Conservation (phyloP, 257 asterid genomes). For the Coffea canephora region DNA sequence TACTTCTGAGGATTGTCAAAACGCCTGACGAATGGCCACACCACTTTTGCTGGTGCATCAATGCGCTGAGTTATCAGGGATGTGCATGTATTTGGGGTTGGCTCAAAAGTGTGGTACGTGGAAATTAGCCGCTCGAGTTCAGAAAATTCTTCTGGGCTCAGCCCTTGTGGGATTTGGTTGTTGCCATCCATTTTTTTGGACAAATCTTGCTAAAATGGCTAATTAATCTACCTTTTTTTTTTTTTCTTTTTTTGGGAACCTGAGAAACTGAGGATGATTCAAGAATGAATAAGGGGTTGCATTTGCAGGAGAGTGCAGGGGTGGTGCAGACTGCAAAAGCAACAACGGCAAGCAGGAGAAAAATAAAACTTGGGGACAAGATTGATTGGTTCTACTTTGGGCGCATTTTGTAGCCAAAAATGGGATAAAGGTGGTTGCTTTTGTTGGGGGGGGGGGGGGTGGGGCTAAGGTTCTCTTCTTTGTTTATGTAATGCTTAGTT, state of each 20-base stretch:
- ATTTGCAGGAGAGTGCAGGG: not conserved
- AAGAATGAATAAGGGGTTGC: not conserved
- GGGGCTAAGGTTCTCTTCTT: conserved; percentile 4
- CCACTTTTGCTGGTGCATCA: conserved; percentile 63
- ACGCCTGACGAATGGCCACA: conserved; percentile 78
- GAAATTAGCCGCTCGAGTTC: conserved; percentile 46
- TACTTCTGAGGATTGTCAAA: conserved; percentile 84
- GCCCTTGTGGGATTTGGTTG: conserved; percentile 39
- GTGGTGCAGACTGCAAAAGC: not conserved
- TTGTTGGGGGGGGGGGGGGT: not conserved
- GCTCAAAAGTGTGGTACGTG: conserved; percentile 60
- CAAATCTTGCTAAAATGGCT: not conserved
- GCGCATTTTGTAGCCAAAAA: conserved; percentile 6
- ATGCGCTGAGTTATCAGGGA: conserved; percentile 65
- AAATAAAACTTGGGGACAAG: no score
- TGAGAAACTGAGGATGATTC: not conserved
- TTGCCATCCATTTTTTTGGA: conserved; percentile 25
- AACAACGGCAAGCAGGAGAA: not conserved
- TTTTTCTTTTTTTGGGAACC: no score
- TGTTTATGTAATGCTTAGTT: not conserved
- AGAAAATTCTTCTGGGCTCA: conserved; percentile 54
- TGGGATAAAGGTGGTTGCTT: conserved; percentile 7
- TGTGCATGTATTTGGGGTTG: conserved; percentile 63
- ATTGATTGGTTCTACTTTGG: not conserved
- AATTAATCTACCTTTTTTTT: no score